Conservation (phyloP, 2,329 filamentous ascomycete genomes). For the Didymella pomorum region DNA sequence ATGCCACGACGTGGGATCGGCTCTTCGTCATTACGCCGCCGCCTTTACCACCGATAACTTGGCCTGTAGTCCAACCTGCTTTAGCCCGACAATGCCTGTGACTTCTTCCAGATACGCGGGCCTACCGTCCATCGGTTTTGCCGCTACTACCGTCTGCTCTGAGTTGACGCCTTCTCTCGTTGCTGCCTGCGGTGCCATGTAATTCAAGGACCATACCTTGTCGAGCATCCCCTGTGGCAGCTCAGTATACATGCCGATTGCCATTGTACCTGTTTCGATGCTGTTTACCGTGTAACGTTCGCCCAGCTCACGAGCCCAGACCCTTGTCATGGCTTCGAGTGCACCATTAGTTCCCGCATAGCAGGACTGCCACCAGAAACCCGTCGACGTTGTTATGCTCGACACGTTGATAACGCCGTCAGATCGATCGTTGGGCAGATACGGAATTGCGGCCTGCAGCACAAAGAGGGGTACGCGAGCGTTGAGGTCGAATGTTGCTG, state of each 20-base stretch:
- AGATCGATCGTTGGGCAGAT: conserved; percentile 47
- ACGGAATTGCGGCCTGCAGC: not conserved
- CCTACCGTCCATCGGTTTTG: conserved; percentile 61
- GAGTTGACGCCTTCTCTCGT: conserved; percentile 52
- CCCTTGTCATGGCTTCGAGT: conserved; percentile 69
- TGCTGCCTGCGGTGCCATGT: conserved; percentile 68
- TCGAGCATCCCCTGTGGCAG: conserved; percentile 67
- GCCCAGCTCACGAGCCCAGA: conserved; percentile 61
- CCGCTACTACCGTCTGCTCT: conserved; percentile 64
- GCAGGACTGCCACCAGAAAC: conserved; percentile 63
- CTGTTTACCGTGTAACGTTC: conserved; percentile 69
- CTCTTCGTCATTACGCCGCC: conserved; percentile 66
- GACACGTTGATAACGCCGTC: conserved; percentile 68
- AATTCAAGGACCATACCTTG: conserved; percentile 63
- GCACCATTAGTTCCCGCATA: conserved; percentile 71
- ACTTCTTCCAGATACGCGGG: conserved; percentile 70
- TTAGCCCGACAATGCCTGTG: conserved; percentile 76
- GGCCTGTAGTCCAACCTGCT: conserved; percentile 75
- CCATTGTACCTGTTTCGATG: conserved; percentile 66
- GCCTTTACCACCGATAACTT: conserved; percentile 78
- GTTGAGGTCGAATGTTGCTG: conserved; percentile 24
- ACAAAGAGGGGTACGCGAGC: not conserved
- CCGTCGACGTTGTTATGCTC: not conserved
- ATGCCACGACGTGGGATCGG: not conserved
- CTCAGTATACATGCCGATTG: conserved; percentile 62